Evolutionary conservation across 176 grass and related monocot species (phyloP), one percentile per base, ranked within the genome.

Genomic region (Alloteropsis semialata): DNA sequence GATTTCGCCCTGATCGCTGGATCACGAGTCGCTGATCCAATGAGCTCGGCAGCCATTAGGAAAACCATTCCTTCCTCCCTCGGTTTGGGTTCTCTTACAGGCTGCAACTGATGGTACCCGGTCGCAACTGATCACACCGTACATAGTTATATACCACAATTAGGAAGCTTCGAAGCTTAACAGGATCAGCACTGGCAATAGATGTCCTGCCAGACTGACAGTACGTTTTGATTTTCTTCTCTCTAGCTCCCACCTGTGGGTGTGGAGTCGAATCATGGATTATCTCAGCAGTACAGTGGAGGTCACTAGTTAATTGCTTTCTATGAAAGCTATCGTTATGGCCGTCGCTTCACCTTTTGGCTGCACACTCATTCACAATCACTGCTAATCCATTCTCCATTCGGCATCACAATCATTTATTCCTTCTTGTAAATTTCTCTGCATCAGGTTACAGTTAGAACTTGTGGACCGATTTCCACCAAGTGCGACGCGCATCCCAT

Each of bases 271-370:
- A 8, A 83, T 6, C 56, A 65, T 83, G 61, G 43, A 45, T 56
- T 73, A 72, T 25, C 57, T 22, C 1, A 22, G 17, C 14, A 45
- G 54, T 56, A 56, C 62, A 30, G 29, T 72, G 27, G 39, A 77
- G 75, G 81, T 74, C 55, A 45, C 50, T 4, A 18, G 42, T 21
- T 4, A 70, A 58, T 82, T 82, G 78, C 88, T 86, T 86, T 78
- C 48, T 37, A 48, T 13, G 16, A 29, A 90, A 82, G 83, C 72
- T 82, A 77, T 34, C 63, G 44, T 78, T 77, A 85, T 85, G 43
- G 12, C 18, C 8, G 5, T 64, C 60, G 46, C 29, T 50, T 81
- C 46, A 22, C 78, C 44, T 80, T 80, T 79, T 62, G 69, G 84
- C 59, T 55, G 36, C 21, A 57, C 46, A 74, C 58, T 82, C 72